These are phyloP conservation scores for Cladophialophora exuberans DNA, from an alignment of 2,329 filamentous ascomycete species.

Conservation along the genomic window DNA sequence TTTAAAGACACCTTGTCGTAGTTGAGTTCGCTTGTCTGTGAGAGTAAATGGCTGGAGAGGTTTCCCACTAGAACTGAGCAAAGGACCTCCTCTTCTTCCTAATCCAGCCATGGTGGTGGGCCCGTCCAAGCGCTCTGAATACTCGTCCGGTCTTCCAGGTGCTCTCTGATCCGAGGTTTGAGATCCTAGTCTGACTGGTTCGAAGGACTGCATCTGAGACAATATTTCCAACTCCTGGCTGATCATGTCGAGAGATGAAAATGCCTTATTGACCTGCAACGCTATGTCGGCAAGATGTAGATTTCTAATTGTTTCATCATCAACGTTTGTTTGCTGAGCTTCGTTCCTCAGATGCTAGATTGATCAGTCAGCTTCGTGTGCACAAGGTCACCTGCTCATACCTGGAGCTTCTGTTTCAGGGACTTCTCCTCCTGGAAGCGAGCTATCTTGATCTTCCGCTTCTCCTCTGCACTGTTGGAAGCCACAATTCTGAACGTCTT, in stretches of 20 bases:
- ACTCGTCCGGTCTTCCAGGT: conserved; percentile 43
- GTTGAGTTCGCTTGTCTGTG: conserved; percentile 72
- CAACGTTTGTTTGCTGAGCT: conserved; percentile 42
- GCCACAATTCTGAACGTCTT: conserved; percentile 73
- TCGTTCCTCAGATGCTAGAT: conserved; percentile 22
- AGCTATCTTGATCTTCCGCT: conserved; percentile 81
- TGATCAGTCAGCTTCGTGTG: conserved; percentile 10
- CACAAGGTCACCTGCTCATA: conserved; percentile 40
- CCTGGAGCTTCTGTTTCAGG: conserved; percentile 79
- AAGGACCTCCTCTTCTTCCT: conserved; percentile 63
- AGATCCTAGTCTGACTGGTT: conserved; percentile 45
- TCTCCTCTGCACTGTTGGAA: conserved; percentile 66
- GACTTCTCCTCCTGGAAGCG: conserved; percentile 85
- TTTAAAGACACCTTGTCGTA: conserved; percentile 81
- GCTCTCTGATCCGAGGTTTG: conserved; percentile 37
- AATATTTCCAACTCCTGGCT: conserved; percentile 84
- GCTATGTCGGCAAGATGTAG: conserved; percentile 76
- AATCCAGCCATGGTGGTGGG: conserved; percentile 57
- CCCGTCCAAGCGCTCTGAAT: conserved; percentile 75
- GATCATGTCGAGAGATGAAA: conserved; percentile 84
- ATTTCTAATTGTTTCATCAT: conserved; percentile 82
- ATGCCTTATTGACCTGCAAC: conserved; percentile 75
- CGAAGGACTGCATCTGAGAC: conserved; percentile 66
- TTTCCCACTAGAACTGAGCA: conserved; percentile 78
- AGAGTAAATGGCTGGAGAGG: conserved; percentile 91